Evolutionary conservation across 2,329 filamentous ascomycete genomes (phyloP), one percentile per base, ranked within the genome.

Genomic region (Hysterium pulicare): DNA sequence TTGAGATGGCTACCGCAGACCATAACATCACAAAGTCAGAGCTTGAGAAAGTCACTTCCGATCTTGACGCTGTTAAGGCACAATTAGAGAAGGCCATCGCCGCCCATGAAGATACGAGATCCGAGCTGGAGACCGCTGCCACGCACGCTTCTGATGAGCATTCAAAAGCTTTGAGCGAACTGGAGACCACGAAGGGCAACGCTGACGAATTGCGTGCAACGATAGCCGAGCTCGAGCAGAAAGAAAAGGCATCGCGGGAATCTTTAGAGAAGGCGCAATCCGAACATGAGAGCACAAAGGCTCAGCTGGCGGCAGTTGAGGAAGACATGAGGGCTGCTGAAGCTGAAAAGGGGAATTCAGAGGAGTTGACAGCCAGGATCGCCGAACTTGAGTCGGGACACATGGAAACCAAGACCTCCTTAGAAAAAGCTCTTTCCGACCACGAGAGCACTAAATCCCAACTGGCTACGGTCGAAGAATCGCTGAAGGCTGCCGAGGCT

Each of bases 291-390:
- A 49, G 50, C 7, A 53, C 53, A 42, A 50, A 57, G 7, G 44
- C 48, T 19, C 54, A 61, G 40, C 54, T 60, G 20, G 40, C 53
- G 9, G 19, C 13, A 13, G 15, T 33, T 8, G 57, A 60, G 19
- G 50, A 54, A 51, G 48, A 55, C 13, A 33, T 34, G 39, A 55
- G 56, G 43, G 48, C 48, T n/a, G 46, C 48, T 2, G 55, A 62
- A 17, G 32, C 53, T 17, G 49, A 53, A 10, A 59, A 56, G 38
- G 55, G 54, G 16, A 58, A 63, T 37, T 45, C 51, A 19, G 54
- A 62, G n/a, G 55, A 46, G 23, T 47, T 58, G 6, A 43, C 45
- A 9, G 45, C 51, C 10, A 61, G 58, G 53, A 52, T 62, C 33
- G 42, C 54, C 3, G 54, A 57, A 31, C 20, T 38, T n/a, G 35